phyloP scores from a whole-genome alignment of 2,329 filamentous ascomycete species.

The Neopestalotiopsis rosae region DNA sequence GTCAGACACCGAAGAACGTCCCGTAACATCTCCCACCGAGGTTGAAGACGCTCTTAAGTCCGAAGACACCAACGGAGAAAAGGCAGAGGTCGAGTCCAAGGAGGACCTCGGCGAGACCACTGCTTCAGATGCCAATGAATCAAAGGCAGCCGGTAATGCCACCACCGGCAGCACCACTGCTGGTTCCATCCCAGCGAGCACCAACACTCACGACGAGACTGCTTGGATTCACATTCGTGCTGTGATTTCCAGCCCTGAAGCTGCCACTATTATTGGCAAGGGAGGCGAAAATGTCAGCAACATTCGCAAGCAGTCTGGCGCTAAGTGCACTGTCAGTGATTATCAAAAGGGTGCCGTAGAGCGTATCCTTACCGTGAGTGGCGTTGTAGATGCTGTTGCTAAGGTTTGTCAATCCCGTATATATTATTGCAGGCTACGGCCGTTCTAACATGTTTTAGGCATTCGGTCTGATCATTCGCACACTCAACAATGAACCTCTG shows the following conservation, averaged over 20 bases:
- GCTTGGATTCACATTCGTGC: constrained; percentile 97
- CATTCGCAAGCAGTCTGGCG: constrained; percentile 92
- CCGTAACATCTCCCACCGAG: constrained; percentile 45
- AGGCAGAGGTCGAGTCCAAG: constrained; percentile 48
- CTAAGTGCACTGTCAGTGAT: constrained; percentile 98
- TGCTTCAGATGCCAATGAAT: constrained; percentile 67
- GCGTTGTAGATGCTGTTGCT: constrained; percentile 92
- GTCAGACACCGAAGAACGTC: constrained; percentile 45
- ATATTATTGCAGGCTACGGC: not conserved
- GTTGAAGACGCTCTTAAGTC: constrained; percentile 50
- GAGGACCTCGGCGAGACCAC: constrained; percentile 72
- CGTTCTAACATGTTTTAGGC: constrained; percentile 60
- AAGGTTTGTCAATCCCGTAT: constrained; percentile 67
- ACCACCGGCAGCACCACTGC: constrained; percentile 46
- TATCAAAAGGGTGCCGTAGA: constrained; percentile 97
- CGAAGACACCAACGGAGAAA: constrained; percentile 55
- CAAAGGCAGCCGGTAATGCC: constrained; percentile 51
- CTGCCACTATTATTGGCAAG: constrained; percentile 97
- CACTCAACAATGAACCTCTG: constrained; percentile 94
- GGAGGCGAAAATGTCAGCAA: constrained; percentile 98
- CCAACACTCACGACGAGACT: constrained; percentile 80
- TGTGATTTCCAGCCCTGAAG: constrained; percentile 96
- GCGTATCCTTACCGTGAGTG: constrained; percentile 96
- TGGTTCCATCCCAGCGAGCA: constrained; percentile 48
- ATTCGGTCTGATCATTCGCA: constrained; percentile 97